These are phyloP conservation scores for Euphrasia arctica DNA, from an alignment of 305 asterid species.

Conservation along the genomic window DNA sequence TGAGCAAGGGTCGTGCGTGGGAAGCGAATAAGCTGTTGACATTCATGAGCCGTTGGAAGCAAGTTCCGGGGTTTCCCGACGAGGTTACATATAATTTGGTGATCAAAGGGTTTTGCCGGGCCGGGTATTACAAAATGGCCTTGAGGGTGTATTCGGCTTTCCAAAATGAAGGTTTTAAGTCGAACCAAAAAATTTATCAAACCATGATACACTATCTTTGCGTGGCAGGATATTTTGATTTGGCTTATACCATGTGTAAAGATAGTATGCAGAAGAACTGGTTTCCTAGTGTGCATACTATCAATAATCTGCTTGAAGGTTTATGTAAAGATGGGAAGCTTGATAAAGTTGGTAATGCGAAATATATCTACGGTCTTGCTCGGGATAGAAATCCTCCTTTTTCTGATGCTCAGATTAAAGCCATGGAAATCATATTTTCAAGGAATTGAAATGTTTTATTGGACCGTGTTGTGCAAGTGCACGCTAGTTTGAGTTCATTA, in stretches of 20 bases:
- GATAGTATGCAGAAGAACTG: constrained; percentile 60
- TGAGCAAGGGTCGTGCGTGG: constrained; percentile 59
- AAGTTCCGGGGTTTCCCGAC: constrained; percentile 53
- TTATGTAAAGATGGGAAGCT: constrained; percentile 39
- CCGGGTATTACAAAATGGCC: constrained; percentile 54
- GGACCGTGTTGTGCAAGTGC: constrained; percentile 7
- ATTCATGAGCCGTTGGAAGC: constrained; percentile 42
- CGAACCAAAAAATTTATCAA: constrained; percentile 68
- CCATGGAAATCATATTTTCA: constrained; percentile 36
- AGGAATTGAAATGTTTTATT: constrained; percentile 25
- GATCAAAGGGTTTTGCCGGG: constrained; percentile 66
- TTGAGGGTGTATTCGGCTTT: constrained; percentile 54
- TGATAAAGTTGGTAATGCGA: constrained; percentile 44
- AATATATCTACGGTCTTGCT: constrained; percentile 46
- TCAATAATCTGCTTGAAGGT: constrained; percentile 55
- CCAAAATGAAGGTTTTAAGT: constrained; percentile 46
- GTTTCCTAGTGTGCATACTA: constrained; percentile 62
- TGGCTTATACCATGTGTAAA: constrained; percentile 63
- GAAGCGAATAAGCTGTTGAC: constrained; percentile 57
- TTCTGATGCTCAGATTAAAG: constrained; percentile 30
- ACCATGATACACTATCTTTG: constrained; percentile 73
- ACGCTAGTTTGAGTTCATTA: constrained; percentile 10
- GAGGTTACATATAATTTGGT: constrained; percentile 77
- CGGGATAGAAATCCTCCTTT: constrained; percentile 34
- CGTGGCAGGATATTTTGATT: constrained; percentile 41